Conservation (phyloP, 306 rosid genomes). For the Cucurbita moschata region DNA sequence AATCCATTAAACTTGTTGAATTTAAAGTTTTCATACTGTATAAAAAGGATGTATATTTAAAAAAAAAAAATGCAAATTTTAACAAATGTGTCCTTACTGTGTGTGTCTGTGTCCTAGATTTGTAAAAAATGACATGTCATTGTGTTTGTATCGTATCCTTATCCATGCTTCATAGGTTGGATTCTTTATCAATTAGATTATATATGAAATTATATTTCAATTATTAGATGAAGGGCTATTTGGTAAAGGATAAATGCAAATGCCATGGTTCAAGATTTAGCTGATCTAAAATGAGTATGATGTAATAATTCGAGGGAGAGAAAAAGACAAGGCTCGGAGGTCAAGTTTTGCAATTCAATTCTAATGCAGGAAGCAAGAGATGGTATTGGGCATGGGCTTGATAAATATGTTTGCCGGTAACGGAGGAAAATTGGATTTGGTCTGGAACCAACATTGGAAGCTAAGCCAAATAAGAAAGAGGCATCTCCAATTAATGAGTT, state of each 20-base stretch:
- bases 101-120: no score
- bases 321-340: not conserved
- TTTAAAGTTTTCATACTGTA: no score
- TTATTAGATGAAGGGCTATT: not conserved
- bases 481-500: not conserved
- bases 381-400: not conserved
- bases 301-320: not conserved
- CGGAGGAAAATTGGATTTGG: not conserved
- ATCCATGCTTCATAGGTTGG: no score
- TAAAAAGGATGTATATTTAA: no score
- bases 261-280: not conserved
- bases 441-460: not conserved
- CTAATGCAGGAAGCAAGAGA: not conserved
- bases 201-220: not conserved
- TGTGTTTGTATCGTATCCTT: no score
- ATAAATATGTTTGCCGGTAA: not conserved
- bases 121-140: no score
- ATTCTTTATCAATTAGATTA: no score
- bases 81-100: no score
- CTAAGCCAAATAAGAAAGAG: not conserved
- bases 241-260: no score
- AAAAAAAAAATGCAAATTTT: no score
- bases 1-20: no score
- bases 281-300: not conserved
- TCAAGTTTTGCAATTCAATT: not conserved